phyloP scores from a whole-genome alignment of 2,329 filamentous ascomycete species.

The Nemania bipapillata region DNA sequence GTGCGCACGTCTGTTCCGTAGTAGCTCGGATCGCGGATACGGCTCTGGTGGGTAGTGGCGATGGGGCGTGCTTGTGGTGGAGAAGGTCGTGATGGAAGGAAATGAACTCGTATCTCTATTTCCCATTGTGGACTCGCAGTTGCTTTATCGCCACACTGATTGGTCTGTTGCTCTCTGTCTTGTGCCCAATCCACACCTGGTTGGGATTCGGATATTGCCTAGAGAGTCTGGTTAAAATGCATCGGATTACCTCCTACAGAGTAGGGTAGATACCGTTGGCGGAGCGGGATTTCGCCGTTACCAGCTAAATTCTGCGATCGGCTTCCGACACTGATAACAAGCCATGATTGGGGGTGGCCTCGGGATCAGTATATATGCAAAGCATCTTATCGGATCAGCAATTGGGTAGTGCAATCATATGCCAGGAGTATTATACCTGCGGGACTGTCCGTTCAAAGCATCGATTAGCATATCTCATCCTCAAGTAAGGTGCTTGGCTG shows the following conservation, averaged over 20 bases:
- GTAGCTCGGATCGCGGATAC: constrained; percentile 1
- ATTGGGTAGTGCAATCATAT: not conserved
- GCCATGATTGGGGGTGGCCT: not conserved
- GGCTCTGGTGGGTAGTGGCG: constrained; percentile 2
- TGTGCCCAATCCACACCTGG: not conserved
- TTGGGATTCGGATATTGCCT: not conserved
- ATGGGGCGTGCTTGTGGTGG: not conserved
- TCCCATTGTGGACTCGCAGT: not conserved
- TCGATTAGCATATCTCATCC: not conserved
- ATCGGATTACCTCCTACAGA: not conserved
- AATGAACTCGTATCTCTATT: not conserved
- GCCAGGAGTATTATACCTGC: not conserved
- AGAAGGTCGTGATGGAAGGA: not conserved
- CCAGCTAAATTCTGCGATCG: constrained; percentile 11
- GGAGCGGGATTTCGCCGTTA: constrained; percentile 11
- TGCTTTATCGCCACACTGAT: constrained; percentile 6
- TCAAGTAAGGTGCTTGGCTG: not conserved
- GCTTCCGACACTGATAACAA: constrained; percentile 11
- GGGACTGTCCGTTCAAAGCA: not conserved
- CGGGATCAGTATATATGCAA: not conserved
- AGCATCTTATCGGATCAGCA: not conserved
- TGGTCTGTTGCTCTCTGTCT: not conserved
- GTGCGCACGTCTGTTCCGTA: not conserved
- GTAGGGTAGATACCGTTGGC: constrained; percentile 8
- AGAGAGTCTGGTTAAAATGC: not conserved